Base-by-base conservation (phyloP, 2,329 filamentous ascomycete genomes). In the Drechslerella coelobrocha region DNA sequence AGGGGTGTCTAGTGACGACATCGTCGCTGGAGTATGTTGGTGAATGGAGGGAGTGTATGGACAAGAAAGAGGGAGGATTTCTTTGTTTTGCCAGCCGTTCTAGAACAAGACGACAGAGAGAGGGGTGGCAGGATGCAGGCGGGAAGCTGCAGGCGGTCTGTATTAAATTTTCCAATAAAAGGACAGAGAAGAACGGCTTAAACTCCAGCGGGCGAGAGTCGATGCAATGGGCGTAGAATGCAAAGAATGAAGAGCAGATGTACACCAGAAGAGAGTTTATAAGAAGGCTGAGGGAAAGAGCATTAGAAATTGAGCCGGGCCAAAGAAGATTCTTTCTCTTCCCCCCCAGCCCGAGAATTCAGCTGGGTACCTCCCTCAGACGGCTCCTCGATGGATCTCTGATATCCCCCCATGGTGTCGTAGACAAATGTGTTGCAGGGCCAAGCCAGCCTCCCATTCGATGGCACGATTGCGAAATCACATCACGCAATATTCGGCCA, bases 401-500 rank as follows among this genome's bases (percentile, higher is more conserved):
- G 37, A 45, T 61, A 71, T 73, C 57, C 26, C 50, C 43, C 52
- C 50, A 14, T 54, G 59, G 24, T 69, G 65, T 62, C 45, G 56
- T 37, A 29, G 21, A 37, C n/a, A 69, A 57, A 61, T 52, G 65
- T 62, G 65, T 69, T 69, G 65, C 50, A 29, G 43, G 12, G 57
- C 65, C 65, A 62, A 69, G 54, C 19, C 41, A 31, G 23, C 19
- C 45, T 26, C 57, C 39, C 34, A 57, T 69, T 62, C 39, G 65
- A 69, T 69, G 65, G 65, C 57, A 62, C 41, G 27, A 61, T 69
- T 23, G 14, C 9, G 6, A 9, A 53, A 10, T 8, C 14, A 34
- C 57, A 69, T 69, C 65, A 69, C 65, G 65, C 65, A 52, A 69
- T 69, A 61, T 61, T 50, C 26, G 27, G 34, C 65, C 65, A 69